Percentiles rank a stretch among this genome's conserved stretches.
Conservation (phyloP, 805 yeast genomes). For the Priceomyces medius region DNA sequence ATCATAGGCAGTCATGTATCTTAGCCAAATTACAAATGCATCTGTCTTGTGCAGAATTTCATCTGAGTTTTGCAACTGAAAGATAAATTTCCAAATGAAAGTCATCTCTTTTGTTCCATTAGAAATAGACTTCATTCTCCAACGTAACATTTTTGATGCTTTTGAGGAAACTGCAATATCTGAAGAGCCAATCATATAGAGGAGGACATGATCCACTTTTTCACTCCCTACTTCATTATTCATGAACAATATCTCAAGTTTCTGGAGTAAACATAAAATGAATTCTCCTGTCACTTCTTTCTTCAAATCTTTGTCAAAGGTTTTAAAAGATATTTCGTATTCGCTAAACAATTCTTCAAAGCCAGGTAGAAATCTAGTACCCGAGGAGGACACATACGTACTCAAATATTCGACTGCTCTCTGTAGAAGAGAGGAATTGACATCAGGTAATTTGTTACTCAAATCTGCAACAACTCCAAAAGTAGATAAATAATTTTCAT, state of each 20-base stretch:
- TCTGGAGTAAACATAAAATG: constrained; percentile 24
- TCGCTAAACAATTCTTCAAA: constrained; percentile 9
- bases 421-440: constrained; percentile 4
- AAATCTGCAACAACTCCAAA: constrained; percentile 15
- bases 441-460: constrained; percentile 13
- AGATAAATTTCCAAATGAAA: constrained; percentile 49
- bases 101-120: constrained; percentile 12
- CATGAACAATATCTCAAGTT: constrained; percentile 38
- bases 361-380: constrained; percentile 17
- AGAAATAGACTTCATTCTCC: constrained; percentile 47
- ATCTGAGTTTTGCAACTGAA: constrained; percentile 28
- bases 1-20: constrained; percentile 40
- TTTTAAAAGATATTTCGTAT: not conserved
- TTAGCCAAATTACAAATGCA: constrained; percentile 55
- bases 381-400: constrained; percentile 7
- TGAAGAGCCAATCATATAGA: constrained; percentile 34
- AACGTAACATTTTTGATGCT: constrained; percentile 47
- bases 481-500: not conserved
- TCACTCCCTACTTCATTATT: constrained; percentile 7
- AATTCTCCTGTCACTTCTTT: constrained; percentile 13
- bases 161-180: constrained; percentile 36
- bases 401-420: not conserved
- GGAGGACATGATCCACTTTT: constrained; percentile 20
- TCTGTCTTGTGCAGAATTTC: constrained; percentile 29
- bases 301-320: not conserved